A percentile compares a stretch with the other conserved stretches of the same genome.
These are phyloP conservation scores for Diaporthe ilicicola DNA, from an alignment of 2,329 filamentous ascomycete species.

Conservation along the genomic window DNA sequence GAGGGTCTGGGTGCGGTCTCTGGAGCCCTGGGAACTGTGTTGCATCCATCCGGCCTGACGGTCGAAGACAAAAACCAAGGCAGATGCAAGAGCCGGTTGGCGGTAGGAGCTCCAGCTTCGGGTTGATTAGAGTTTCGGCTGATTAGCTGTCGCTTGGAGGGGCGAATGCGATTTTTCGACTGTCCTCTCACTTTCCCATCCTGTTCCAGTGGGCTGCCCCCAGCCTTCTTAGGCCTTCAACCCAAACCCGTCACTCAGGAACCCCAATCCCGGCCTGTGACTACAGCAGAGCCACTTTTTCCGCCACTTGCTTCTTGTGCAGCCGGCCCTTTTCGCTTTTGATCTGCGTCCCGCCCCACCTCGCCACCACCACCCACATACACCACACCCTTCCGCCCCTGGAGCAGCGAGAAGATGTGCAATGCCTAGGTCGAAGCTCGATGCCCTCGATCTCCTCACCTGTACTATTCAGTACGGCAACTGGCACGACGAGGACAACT, in stretches of 20 bases:
- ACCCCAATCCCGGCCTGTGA: conserved; percentile 21
- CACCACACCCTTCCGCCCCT: background rate
- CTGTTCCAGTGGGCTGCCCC: too few relatives aligned
- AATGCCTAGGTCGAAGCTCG: background rate
- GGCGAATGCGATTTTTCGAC: conserved; percentile 31
- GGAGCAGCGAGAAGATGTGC: conserved; percentile 11
- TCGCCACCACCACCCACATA: background rate
- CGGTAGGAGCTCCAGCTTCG: background rate
- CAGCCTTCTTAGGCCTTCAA: conserved; percentile 1
- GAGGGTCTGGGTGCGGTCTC: too few relatives aligned
- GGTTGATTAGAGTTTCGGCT: conserved; percentile 16
- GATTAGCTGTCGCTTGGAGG: conserved; percentile 6
- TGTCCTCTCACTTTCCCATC: conserved; percentile 32
- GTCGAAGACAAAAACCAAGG: background rate
- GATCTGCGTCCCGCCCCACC: conserved; percentile 14
- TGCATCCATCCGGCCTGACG: background rate
- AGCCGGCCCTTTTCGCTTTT: conserved; percentile 24
- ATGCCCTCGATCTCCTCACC: background rate
- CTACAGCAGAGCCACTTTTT: conserved; percentile 19
- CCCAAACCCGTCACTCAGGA: conserved; percentile 13
- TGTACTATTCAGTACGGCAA: background rate
- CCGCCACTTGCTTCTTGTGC: conserved; percentile 15
- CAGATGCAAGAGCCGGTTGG: too few relatives aligned
- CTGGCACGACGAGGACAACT: background rate
- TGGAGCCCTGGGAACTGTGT: too few relatives aligned